phyloP scores from a whole-genome alignment of 441 rosid genomes.

The Gossypium armourianum region DNA sequence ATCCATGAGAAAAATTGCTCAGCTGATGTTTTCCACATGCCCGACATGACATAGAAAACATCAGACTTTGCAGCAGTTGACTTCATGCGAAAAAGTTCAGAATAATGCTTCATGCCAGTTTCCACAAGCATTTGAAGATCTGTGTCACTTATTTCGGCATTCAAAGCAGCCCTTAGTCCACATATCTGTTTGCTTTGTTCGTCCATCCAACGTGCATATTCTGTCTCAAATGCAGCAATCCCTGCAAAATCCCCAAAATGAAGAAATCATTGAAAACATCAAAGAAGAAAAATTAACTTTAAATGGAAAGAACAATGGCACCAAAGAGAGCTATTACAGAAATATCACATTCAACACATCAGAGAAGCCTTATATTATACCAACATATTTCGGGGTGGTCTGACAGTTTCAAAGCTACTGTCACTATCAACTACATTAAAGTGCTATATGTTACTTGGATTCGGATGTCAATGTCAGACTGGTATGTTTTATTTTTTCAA shows the following conservation, averaged over 20 bases:
- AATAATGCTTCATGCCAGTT: conserved; percentile 45
- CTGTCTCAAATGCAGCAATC: conserved; percentile 53
- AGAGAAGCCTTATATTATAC: no score
- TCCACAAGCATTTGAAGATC: conserved; percentile 48
- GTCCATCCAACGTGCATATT: conserved; percentile 55
- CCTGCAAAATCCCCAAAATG: conserved; percentile 25
- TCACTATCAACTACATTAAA: not conserved
- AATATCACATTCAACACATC: no score
- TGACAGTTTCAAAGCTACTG: no score
- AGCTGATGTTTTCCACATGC: conserved; percentile 53
- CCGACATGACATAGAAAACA: conserved; percentile 53
- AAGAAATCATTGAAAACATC: not conserved
- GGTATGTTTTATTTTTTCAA: no score
- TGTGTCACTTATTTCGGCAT: conserved; percentile 34
- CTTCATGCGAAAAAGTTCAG: conserved; percentile 53
- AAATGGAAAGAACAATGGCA: conserved; percentile 8
- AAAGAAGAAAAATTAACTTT: not conserved
- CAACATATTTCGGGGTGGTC: no score
- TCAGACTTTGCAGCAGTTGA: conserved; percentile 48
- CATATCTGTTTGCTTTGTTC: conserved; percentile 42
- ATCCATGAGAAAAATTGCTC: conserved; percentile 61
- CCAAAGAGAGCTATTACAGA: not conserved
- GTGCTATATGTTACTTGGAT: not conserved
- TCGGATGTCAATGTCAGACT: no score
- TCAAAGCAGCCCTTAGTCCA: conserved; percentile 40